These are phyloP conservation scores for Allomyces macrogynus DNA, from an alignment of 192 early-diverging fungal species.

Conservation along the genomic window DNA sequence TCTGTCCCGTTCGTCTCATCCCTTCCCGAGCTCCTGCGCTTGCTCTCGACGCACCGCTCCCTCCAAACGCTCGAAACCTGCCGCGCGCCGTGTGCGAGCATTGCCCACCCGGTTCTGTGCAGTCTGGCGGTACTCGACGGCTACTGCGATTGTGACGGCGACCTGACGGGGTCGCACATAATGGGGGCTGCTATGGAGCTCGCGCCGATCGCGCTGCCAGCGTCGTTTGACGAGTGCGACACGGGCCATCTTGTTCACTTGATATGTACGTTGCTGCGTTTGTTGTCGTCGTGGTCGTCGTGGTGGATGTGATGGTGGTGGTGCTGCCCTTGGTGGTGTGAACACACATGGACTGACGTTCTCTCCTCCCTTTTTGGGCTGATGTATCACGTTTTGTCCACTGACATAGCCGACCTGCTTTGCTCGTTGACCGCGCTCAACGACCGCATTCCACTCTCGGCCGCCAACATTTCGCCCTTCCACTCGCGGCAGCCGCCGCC, in stretches of 20 bases:
- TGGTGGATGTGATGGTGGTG: background rate
- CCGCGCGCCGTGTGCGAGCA: too few relatives aligned
- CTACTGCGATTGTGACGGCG: background rate
- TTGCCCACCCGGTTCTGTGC: background rate
- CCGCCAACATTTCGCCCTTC: conserved; percentile 26
- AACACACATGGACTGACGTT: too few relatives aligned
- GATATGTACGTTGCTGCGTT: background rate
- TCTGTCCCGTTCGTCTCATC: too few relatives aligned
- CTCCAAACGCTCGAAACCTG: too few relatives aligned
- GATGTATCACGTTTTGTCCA: background rate
- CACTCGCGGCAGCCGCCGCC: conserved; percentile 28
- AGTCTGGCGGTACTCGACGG: background rate
- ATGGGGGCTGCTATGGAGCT: background rate
- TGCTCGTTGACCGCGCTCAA: conserved; percentile 20
- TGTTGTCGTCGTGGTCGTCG: background rate
- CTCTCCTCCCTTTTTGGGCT: too few relatives aligned
- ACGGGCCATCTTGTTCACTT: background rate
- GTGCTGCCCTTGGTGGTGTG: too few relatives aligned
- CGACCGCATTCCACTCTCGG: conserved; percentile 27
- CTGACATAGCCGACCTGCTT: conserved; percentile 1
- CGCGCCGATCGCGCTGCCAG: background rate
- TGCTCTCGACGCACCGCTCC: too few relatives aligned
- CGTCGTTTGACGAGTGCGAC: too few relatives aligned
- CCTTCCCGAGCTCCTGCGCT: too few relatives aligned
- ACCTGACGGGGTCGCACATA: background rate